Conservation (phyloP, 2,329 filamentous ascomycete species). For the Colletotrichum magnum region DNA sequence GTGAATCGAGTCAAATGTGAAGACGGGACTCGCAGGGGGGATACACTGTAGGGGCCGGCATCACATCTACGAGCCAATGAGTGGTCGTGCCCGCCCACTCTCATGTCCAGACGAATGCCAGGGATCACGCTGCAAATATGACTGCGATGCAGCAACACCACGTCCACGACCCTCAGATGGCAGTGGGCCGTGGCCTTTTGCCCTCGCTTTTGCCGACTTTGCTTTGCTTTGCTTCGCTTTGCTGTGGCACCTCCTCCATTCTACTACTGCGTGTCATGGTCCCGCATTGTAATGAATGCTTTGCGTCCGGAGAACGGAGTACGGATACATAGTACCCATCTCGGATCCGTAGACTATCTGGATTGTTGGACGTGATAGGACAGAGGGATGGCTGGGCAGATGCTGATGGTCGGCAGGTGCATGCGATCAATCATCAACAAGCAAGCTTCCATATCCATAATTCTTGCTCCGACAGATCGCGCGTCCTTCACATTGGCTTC, state of each 20-base stretch:
- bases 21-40: slow-evolving; percentile 33
- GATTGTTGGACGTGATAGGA: slow-evolving; percentile 28
- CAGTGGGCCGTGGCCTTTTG: background rate
- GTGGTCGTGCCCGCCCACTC: slow-evolving; percentile 12
- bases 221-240: background rate
- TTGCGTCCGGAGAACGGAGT: background rate
- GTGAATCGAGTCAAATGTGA: slow-evolving; percentile 29
- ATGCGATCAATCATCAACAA: slow-evolving; percentile 18
- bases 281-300: background rate
- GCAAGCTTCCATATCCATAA: slow-evolving; percentile 20
- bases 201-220: slow-evolving; percentile 19
- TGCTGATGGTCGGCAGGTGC: slow-evolving; percentile 8
- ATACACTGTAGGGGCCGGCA: background rate
- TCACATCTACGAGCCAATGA: slow-evolving; percentile 36
- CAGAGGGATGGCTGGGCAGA: slow-evolving; percentile 11
- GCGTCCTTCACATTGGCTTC: slow-evolving; percentile 15
- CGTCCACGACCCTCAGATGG: too few relatives aligned
- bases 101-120: slow-evolving; percentile 12
- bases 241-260: slow-evolving; percentile 22
- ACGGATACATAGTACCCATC: too few relatives aligned
- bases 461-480: slow-evolving; percentile 16
- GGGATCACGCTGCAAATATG: slow-evolving; percentile 14
- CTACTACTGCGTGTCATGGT: background rate
- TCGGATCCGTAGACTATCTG: background rate
- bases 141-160: background rate